Evolutionary conservation across 129 eudicot genomes (phyloP).

Genomic region (Tanacetum coccineum): DNA sequence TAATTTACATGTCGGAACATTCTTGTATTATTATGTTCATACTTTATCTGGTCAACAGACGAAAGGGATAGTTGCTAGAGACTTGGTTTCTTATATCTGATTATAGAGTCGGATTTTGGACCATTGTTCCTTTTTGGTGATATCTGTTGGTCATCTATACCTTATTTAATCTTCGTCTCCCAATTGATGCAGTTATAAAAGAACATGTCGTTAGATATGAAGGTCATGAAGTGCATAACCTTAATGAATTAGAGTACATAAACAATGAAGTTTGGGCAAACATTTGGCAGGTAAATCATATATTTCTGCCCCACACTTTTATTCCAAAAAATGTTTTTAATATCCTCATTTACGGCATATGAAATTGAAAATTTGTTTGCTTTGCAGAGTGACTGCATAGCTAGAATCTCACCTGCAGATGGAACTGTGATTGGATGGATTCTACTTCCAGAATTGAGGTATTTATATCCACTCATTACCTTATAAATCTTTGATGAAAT

Average conservation of each 20-base stretch:
- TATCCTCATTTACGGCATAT: slow-evolving; percentile 2
- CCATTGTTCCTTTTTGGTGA: no score
- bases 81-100: no score
- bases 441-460: slow-evolving; percentile 80
- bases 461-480: background rate
- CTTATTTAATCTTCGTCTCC: slow-evolving; percentile 7
- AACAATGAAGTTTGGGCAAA: slow-evolving; percentile 94
- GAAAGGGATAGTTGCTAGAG: no score
- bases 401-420: slow-evolving; percentile 67
- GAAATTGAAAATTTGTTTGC: background rate
- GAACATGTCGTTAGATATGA: slow-evolving; percentile 59
- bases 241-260: slow-evolving; percentile 83
- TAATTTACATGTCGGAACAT: background rate
- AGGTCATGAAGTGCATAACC: slow-evolving; percentile 63
- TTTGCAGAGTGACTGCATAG: slow-evolving; percentile 86
- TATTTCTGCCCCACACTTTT: background rate
- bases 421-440: slow-evolving; percentile 76
- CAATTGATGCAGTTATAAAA: slow-evolving; percentile 39
- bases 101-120: no score
- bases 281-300: slow-evolving; percentile 65
- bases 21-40: no score
- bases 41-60: no score
- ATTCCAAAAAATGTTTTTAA: background rate
- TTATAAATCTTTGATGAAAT: background rate
- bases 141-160: background rate